A percentile compares a stretch with the other conserved stretches of the same genome.
phyloP scores from a whole-genome alignment of 2,329 filamentous ascomycete species.

The Chrysoporthe austroafricana region DNA sequence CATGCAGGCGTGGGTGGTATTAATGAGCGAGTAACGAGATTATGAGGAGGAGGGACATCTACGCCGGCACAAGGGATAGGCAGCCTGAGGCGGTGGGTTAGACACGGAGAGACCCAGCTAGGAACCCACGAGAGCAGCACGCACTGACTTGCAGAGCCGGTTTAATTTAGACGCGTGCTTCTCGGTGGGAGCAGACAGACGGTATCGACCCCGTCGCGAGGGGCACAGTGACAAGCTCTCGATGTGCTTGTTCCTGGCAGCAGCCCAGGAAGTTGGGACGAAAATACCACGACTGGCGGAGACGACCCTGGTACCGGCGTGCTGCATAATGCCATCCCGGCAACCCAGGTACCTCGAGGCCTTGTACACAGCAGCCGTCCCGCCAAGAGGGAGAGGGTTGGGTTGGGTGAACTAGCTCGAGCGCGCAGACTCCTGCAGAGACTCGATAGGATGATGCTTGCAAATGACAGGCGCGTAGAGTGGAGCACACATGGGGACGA shows the following conservation, averaged over 20 bases:
- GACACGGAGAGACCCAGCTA: conserved; percentile 9
- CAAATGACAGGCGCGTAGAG: conserved; percentile 11
- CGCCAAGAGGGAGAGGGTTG: neutral
- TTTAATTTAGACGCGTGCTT: conserved; percentile 9
- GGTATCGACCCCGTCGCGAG: neutral
- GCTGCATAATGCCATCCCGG: neutral
- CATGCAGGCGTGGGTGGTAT: conserved; percentile 26
- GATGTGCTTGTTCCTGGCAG: neutral
- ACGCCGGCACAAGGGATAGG: conserved; percentile 8
- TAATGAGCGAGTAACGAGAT: conserved; percentile 18
- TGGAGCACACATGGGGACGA: neutral
- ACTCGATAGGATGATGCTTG: conserved; percentile 11
- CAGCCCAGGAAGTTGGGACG: neutral
- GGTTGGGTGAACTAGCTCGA: neutral
- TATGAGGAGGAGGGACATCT: conserved; percentile 14
- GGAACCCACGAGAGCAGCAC: conserved; percentile 12
- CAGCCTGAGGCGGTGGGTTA: conserved; percentile 19
- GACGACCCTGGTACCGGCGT: neutral
- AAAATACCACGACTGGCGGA: neutral
- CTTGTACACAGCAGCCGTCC: neutral
- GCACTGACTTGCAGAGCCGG: conserved; percentile 15
- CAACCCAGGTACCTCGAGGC: neutral
- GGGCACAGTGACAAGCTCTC: neutral
- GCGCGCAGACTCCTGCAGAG: neutral
- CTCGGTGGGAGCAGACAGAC: neutral